phyloP scores from a whole-genome alignment of 1,284 basidiomycete species.

The Trametes pubescens region DNA sequence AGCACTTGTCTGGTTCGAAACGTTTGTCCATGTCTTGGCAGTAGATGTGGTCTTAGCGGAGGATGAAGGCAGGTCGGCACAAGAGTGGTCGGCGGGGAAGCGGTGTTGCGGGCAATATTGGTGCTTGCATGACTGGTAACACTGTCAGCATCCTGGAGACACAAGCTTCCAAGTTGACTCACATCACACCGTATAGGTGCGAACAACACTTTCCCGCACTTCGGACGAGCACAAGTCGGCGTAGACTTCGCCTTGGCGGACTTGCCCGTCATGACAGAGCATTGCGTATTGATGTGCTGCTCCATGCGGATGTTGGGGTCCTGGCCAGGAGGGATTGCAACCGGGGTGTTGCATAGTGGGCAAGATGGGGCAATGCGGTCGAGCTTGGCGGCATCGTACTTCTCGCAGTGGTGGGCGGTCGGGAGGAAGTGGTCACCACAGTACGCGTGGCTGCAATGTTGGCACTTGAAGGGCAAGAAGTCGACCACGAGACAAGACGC shows the following conservation, averaged over 20 bases:
- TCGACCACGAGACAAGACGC: conserved; percentile 72
- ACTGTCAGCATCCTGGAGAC: not conserved
- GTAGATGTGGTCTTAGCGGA: conserved; percentile 23
- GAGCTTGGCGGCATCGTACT: conserved; percentile 73
- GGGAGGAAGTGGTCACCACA: conserved; percentile 81
- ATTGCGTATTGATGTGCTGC: conserved; percentile 68
- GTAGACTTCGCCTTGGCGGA: conserved; percentile 54
- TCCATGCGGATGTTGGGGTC: conserved; percentile 84
- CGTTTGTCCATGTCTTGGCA: conserved; percentile 29
- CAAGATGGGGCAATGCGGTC: conserved; percentile 80
- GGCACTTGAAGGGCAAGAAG: conserved; percentile 85
- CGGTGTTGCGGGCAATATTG: conserved; percentile 80
- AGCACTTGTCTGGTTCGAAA: conserved; percentile 44
- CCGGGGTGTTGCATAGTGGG: conserved; percentile 74
- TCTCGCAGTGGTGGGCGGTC: conserved; percentile 66
- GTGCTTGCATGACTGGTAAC: conserved; percentile 64
- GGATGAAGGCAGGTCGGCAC: conserved; percentile 44
- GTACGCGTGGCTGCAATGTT: conserved; percentile 71
- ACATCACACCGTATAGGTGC: conserved; percentile 78
- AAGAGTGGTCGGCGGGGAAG: conserved; percentile 73
- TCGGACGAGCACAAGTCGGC: conserved; percentile 66
- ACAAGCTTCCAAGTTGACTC: conserved; percentile 16
- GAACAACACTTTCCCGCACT: conserved; percentile 77
- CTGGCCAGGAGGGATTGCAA: conserved; percentile 74
- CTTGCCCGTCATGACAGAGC: conserved; percentile 71